These are phyloP conservation scores for Stromatinia cepivora DNA, from an alignment of 2,329 filamentous ascomycete species.

Conservation along the genomic window DNA sequence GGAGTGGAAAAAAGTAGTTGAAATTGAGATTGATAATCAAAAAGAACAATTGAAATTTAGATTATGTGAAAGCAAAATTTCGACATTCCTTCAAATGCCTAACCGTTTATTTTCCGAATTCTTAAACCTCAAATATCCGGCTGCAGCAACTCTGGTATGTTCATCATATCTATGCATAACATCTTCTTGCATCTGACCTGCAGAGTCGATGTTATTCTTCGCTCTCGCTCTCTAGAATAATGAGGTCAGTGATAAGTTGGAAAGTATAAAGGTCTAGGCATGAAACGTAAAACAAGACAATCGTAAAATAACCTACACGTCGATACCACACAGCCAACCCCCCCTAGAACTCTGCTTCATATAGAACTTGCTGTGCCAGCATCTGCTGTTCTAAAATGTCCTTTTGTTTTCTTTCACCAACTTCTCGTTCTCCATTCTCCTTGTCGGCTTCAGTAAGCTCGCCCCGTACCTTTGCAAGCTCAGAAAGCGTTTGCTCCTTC, in stretches of 20 bases:
- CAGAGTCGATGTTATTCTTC: background rate
- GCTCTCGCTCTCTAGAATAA: background rate
- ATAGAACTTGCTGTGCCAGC: background rate
- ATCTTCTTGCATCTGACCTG: no score
- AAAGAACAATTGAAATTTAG: no score
- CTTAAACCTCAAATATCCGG: no score
- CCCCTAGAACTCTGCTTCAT: background rate
- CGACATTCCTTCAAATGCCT: background rate
- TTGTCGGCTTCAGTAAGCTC: background rate
- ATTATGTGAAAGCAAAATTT: background rate
- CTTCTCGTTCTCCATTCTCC: accelerated
- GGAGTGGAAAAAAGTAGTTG: no score
- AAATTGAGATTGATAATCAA: no score
- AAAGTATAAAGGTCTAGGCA: background rate
- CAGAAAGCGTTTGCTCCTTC: background rate
- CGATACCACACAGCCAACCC: background rate
- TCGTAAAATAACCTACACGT: accelerated
- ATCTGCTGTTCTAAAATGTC: background rate
- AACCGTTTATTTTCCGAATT: background rate
- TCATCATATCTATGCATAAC: background rate
- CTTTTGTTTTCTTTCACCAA: background rate
- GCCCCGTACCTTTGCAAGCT: background rate
- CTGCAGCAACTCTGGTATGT: accelerated
- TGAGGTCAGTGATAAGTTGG: background rate
- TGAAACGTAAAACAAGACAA: background rate